Evolutionary conservation across 2,329 filamentous ascomycete species (phyloP).

Genomic region (Zasmidium angulare): DNA sequence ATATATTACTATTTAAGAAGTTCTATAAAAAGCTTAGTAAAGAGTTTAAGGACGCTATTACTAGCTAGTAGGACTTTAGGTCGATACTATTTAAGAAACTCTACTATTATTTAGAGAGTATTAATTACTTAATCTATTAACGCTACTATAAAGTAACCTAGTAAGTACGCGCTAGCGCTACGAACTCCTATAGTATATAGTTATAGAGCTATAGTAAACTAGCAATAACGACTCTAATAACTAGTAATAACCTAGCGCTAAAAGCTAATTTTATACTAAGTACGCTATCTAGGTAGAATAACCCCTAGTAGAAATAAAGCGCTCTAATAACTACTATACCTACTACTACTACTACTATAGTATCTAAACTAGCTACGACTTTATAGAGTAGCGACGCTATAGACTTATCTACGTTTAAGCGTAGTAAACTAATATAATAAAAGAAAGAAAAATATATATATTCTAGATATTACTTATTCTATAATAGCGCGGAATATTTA

Average conservation of each 20-base stretch:
- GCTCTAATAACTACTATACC: neutral
- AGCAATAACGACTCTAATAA: too few species aligned
- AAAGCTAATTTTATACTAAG: neutral
- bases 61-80: neutral
- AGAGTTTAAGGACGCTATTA: neutral
- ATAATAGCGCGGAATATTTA: neutral
- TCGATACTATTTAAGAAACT: neutral
- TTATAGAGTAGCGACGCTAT: neutral
- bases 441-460: neutral
- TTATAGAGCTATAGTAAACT: neutral
- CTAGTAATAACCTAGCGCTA: too few species aligned
- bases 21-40: neutral
- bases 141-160: neutral
- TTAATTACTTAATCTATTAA: neutral
- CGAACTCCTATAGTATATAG: neutral
- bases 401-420: neutral
- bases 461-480: neutral
- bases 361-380: too few species aligned
- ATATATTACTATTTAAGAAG: neutral
- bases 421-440: neutral
- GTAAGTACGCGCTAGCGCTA: neutral
- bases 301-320: too few species aligned
- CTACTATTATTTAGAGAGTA: neutral
- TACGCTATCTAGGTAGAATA: too few species aligned
- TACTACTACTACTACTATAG: neutral